Conservation (phyloP, 2,329 filamentous ascomycete species). For the Apiospora pterosperma region DNA sequence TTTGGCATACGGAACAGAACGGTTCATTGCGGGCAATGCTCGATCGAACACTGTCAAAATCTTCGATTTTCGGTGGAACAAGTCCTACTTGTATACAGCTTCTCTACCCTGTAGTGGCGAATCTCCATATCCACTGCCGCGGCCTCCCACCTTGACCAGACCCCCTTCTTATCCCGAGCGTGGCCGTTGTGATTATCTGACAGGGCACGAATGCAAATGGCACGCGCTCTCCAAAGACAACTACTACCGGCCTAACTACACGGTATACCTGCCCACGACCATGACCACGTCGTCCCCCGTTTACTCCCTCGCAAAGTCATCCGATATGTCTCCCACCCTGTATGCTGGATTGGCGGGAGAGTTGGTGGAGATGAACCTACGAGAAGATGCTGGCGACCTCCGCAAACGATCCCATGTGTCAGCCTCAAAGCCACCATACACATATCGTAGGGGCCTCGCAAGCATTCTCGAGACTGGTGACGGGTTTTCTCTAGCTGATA, state of each 20-base stretch:
- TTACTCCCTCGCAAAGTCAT: conserved; percentile 45
- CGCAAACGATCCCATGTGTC: neutral
- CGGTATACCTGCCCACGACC: conserved; percentile 37
- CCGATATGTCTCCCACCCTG: conserved; percentile 43
- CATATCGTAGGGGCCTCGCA: conserved; percentile 12
- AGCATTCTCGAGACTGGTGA: conserved; percentile 28
- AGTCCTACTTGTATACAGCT: conserved; percentile 44
- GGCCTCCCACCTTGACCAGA: conserved; percentile 16
- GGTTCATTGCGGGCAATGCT: conserved; percentile 48
- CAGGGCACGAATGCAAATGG: conserved; percentile 40
- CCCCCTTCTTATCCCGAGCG: conserved; percentile 14
- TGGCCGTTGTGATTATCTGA: conserved; percentile 30
- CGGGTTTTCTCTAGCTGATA: conserved; percentile 20
- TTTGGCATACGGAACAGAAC: conserved; percentile 45
- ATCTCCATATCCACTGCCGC: conserved; percentile 33
- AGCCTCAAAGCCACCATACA: conserved; percentile 8
- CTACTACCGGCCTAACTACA: conserved; percentile 47
- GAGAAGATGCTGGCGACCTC: conserved; percentile 12
- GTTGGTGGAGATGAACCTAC: conserved; percentile 40
- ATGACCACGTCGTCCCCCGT: conserved; percentile 26
- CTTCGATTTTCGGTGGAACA: conserved; percentile 52
- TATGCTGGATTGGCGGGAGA: conserved; percentile 48
- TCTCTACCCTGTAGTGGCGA: conserved; percentile 41
- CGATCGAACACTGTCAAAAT: conserved; percentile 41
- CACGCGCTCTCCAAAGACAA: conserved; percentile 40